Evolutionary conservation across 306 rosid genomes (phyloP), one percentile per base, ranked within the genome.

Genomic region (Notholithocarpus densiflorus): DNA sequence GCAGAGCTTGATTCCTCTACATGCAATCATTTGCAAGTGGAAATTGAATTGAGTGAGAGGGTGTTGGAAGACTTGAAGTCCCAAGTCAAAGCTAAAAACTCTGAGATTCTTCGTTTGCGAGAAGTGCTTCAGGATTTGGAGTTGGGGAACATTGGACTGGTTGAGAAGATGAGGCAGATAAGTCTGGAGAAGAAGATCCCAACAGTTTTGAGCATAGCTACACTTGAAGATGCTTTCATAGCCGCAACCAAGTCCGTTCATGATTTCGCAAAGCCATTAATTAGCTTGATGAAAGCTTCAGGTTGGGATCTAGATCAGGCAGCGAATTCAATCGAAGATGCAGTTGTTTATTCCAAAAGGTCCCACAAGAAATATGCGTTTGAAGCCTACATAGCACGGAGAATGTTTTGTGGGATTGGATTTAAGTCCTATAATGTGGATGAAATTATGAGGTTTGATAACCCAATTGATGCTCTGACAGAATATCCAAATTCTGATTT

Each of bases 301-400:
- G 91, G 97, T 32, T 94, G 98, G 98, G 91, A 94, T 82, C 89
- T 92, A 73, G 90, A 90, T 80, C 61, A 27, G 76, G 98, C 94
- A 0, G 93, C 82, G 14, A 83, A 72, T 52, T 80, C 91, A 5
- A 82, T 89, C n/a, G 97, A 81, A 77, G 62, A 29, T 18, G 90
- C 74, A 77, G 97, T 69, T 56, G 82, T 80, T 69, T 94, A 87
- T 79, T 76, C 83, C 14, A 90, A 82, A 87, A 92, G 91, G 82
- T 82, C 87, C 29, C 91, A 94, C 86, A 94, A 92, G 85, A 92
- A 92, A 76, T 90, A 89, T 73, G 94, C 90, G 54, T 90, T 94
- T 59, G 98, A 94, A 84, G 92, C 98, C 84, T 89, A 86, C 89
- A 88, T 94, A 77, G 84, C 85, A 0, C 81, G 87, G 55, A 84